These are phyloP conservation scores for Blastomyces percursus DNA, from an alignment of 2,329 filamentous ascomycete genomes.

Conservation along the genomic window DNA sequence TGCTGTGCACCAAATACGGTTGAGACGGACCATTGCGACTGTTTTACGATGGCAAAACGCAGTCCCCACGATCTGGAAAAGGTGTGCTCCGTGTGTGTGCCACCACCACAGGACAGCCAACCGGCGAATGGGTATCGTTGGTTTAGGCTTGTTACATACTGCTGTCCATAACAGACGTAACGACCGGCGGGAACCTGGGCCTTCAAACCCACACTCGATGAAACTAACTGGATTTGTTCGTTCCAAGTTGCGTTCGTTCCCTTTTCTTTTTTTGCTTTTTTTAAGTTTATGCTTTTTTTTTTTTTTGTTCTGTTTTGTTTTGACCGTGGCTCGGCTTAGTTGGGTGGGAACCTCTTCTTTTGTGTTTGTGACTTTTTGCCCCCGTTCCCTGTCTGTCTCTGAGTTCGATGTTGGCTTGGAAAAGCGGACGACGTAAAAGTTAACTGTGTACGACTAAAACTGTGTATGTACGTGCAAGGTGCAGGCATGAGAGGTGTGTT, in stretches of 20 bases:
- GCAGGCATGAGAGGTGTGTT: background rate
- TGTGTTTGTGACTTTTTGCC: background rate
- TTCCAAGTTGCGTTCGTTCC: background rate
- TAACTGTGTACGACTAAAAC: background rate
- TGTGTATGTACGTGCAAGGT: background rate
- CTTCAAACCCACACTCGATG: background rate
- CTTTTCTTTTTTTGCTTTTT: background rate
- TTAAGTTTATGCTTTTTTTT: background rate
- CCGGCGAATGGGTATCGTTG: background rate
- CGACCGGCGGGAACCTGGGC: too few species aligned
- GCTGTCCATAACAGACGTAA: background rate
- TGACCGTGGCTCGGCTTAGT: background rate
- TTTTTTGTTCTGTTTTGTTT: background rate
- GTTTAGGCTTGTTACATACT: background rate
- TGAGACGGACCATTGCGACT: too few species aligned
- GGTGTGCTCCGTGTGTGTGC: conserved; percentile 5
- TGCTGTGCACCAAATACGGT: too few species aligned
- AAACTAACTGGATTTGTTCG: background rate
- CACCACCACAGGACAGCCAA: background rate
- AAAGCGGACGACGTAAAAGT: background rate
- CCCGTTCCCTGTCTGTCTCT: background rate
- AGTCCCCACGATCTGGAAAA: conserved; percentile 23
- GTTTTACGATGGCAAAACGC: conserved; percentile 15
- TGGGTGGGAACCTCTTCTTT: background rate
- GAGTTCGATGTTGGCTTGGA: background rate